phyloP scores from a whole-genome alignment of 169 alveolate species.

The Plasmodium falciparum region DNA sequence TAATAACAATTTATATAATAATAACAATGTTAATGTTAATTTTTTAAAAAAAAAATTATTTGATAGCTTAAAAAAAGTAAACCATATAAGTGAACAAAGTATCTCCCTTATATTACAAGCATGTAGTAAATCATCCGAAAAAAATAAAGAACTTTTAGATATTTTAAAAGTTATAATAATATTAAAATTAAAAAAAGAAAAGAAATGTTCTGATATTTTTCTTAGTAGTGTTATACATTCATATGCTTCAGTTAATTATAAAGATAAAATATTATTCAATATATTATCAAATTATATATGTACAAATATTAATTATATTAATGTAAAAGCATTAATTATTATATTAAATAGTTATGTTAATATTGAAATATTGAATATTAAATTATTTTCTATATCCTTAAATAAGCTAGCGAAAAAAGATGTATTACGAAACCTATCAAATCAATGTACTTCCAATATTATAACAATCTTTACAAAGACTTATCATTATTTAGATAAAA shows the following conservation, averaged over 20 bases:
- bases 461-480: slow-evolving; percentile 50
- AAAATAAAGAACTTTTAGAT: slow-evolving; percentile 41
- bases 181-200: slow-evolving; percentile 53
- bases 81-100: slow-evolving; percentile 73
- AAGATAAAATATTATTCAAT: slow-evolving; percentile 48
- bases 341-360: slow-evolving; percentile 44
- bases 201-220: slow-evolving; percentile 71
- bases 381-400: slow-evolving; percentile 8
- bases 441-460: slow-evolving; percentile 61
- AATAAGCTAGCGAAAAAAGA: slow-evolving; percentile 25
- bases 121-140: slow-evolving; percentile 27
- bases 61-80: slow-evolving; percentile 19
- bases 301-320: slow-evolving; percentile 28
- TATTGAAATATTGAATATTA: slow-evolving; percentile 22
- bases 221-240: slow-evolving; percentile 72
- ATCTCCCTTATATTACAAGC: slow-evolving; percentile 73
- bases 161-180: slow-evolving; percentile 42
- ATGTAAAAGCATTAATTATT: slow-evolving; percentile 35
- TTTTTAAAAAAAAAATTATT: slow-evolving; percentile 15
- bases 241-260: slow-evolving; percentile 52
- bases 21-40: background rate
- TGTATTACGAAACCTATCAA: slow-evolving; percentile 15
- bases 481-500: slow-evolving; percentile 20
- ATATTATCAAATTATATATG: slow-evolving; percentile 21
- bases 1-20: background rate